Percentiles rank a stretch among this genome's conserved stretches.
Evolutionary conservation across 2,329 filamentous ascomycete genomes (phyloP).

Genomic region (Aspergillus transmontanensis): DNA sequence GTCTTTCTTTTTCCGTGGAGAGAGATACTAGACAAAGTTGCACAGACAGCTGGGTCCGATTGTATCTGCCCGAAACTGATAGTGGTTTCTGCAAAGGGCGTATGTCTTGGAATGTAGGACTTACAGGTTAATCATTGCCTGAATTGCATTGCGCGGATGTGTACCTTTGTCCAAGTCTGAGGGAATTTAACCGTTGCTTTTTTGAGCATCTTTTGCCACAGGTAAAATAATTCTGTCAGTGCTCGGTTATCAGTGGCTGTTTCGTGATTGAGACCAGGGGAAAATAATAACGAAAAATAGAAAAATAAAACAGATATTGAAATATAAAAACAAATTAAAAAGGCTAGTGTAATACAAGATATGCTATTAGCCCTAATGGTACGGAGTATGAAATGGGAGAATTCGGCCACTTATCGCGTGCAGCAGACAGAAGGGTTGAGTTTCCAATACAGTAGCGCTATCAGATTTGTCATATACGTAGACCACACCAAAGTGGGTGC

Average conservation of each 20-base stretch:
- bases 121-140: slow-evolving; percentile 4
- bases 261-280: background rate
- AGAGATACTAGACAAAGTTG: background rate
- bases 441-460: slow-evolving; percentile 2
- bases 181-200: background rate
- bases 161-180: background rate
- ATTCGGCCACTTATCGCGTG: background rate
- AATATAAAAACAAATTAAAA: background rate
- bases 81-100: background rate
- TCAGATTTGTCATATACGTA: slow-evolving; percentile 10
- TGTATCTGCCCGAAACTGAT: background rate
- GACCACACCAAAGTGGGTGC: slow-evolving; percentile 9
- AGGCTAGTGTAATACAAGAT: background rate
- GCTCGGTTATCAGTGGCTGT: background rate
- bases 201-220: slow-evolving; percentile 3
- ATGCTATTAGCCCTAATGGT: background rate
- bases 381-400: background rate
- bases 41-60: background rate
- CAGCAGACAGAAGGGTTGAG: background rate
- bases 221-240: background rate
- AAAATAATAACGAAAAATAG: background rate
- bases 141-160: background rate
- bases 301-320: background rate
- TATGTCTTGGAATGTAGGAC: slow-evolving; percentile 1
- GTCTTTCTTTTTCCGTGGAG: background rate